Evolutionary conservation across 2,329 filamentous ascomycete genomes (phyloP).

Genomic region (Elsinoe ampelina): DNA sequence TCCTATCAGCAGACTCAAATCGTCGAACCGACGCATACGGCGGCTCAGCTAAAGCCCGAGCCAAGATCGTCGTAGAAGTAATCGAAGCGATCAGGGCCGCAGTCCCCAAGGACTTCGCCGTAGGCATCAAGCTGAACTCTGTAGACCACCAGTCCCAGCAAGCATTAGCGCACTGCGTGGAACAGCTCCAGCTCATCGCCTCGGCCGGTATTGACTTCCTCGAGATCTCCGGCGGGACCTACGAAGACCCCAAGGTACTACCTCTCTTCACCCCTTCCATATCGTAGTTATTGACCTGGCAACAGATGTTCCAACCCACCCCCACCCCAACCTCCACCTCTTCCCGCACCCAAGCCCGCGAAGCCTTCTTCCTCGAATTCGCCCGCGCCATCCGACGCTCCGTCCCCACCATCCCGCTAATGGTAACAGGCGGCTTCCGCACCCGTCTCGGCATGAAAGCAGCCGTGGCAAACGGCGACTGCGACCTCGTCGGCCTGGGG

Average conservation of each 20-base stretch:
- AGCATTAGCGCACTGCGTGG: slow-evolving; percentile 41
- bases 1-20: slow-evolving; percentile 36
- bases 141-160: slow-evolving; percentile 33
- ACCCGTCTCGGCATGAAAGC: slow-evolving; percentile 42
- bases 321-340: slow-evolving; percentile 16
- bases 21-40: slow-evolving; percentile 41
- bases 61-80: slow-evolving; percentile 38
- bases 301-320: slow-evolving; percentile 5
- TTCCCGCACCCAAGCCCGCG: slow-evolving; percentile 42
- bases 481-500: slow-evolving; percentile 43
- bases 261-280: too few species aligned
- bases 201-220: slow-evolving; percentile 53
- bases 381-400: slow-evolving; percentile 28
- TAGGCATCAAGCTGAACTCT: slow-evolving; percentile 45
- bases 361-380: slow-evolving; percentile 62
- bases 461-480: slow-evolving; percentile 38
- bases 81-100: slow-evolving; percentile 34
- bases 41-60: slow-evolving; percentile 37
- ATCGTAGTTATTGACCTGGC: too few species aligned
- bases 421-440: slow-evolving; percentile 55
- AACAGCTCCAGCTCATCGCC: slow-evolving; percentile 46
- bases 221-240: slow-evolving; percentile 55
- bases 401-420: slow-evolving; percentile 22
- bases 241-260: slow-evolving; percentile 30
- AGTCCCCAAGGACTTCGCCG: slow-evolving; percentile 35